Evolutionary conservation across 169 alveolate genomes (phyloP), one percentile per base, ranked within the genome.

Genomic region (Plasmodium fragile): DNA sequence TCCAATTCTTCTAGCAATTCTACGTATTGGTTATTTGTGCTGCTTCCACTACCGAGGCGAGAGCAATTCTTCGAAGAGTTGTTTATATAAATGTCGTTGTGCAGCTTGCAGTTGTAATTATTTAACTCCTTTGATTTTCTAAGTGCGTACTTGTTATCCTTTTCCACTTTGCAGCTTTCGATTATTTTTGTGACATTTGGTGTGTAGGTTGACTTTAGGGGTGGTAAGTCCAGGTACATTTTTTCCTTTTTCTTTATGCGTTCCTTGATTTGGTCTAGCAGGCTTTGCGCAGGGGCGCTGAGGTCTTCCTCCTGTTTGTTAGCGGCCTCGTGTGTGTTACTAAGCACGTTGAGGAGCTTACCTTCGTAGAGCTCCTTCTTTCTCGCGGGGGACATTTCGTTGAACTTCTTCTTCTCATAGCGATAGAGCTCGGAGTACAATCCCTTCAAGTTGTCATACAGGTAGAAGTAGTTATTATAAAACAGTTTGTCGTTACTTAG

Each of bases 1-100:
- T 91, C 92, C 28, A 91, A 43, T 28, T 91, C 94, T 91, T 91
- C 94, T 49, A 91, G 22, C 70, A 91, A 81, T 91, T 91, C 94
- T 30, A 91, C 84, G 82, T 43, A 91, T 11, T 70, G 70, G 39
- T 91, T 25, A 69, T 79, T 91, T 36, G 81, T 89, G n/a, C 75
- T 65, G 36, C 75, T 65, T 25, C 41, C 82, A 45, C 53, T 84
- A 11, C 94, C 94, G 28, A 91, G 36, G 13, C 78, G 43, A 5
- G 79, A 80, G 82, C 94, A 91, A 30, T 81, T 91, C 55, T 73
- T 91, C 41, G 94, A 69, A 13, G 94, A 45, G 7, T 91, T 70
- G 10, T 81, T 91, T 91, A 91, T 91, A 72, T 91, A 91, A 70
- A 91, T 81, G 82, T 91, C 94, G 83, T 91, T 91, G 53, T 91